Conservation (phyloP, 129 eudicot species). For the Glebionis coronaria region DNA sequence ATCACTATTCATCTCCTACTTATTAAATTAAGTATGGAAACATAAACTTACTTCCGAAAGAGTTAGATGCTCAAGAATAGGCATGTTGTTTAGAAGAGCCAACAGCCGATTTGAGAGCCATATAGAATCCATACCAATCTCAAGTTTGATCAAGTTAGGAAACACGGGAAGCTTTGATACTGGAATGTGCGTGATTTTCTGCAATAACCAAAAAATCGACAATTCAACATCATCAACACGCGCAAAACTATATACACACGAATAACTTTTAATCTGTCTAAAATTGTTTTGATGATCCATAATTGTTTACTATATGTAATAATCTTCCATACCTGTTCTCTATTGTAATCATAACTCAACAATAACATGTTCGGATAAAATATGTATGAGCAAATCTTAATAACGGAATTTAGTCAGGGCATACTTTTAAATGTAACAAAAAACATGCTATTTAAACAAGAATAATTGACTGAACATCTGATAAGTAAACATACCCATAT, state of each 20-base stretch:
- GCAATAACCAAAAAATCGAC: constrained; percentile 11
- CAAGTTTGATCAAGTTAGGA: constrained; percentile 25
- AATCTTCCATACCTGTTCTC: too few species aligned
- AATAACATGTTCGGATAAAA: not conserved
- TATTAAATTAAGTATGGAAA: too few species aligned
- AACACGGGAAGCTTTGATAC: constrained; percentile 14
- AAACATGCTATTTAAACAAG: not conserved
- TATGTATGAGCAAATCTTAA: not conserved
- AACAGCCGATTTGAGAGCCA: constrained; percentile 15
- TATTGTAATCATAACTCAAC: not conserved
- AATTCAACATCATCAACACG: not conserved
- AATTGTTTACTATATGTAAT: too few species aligned
- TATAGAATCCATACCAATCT: constrained; percentile 7
- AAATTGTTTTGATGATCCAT: not conserved
- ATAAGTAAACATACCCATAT: constrained; percentile 16
- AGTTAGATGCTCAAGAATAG: constrained; percentile 33
- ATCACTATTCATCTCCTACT: too few species aligned
- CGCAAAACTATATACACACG: not conserved
- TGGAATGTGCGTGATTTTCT: constrained; percentile 1
- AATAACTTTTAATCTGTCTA: not conserved
- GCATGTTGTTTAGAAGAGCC: constrained; percentile 17
- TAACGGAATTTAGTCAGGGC: not conserved
- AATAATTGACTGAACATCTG: constrained; percentile 3
- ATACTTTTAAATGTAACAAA: constrained; percentile 1
- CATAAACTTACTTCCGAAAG: not conserved